Evolutionary conservation across 1,139 yeast species (phyloP).

Genomic region (Nakaseomyces sp.): DNA sequence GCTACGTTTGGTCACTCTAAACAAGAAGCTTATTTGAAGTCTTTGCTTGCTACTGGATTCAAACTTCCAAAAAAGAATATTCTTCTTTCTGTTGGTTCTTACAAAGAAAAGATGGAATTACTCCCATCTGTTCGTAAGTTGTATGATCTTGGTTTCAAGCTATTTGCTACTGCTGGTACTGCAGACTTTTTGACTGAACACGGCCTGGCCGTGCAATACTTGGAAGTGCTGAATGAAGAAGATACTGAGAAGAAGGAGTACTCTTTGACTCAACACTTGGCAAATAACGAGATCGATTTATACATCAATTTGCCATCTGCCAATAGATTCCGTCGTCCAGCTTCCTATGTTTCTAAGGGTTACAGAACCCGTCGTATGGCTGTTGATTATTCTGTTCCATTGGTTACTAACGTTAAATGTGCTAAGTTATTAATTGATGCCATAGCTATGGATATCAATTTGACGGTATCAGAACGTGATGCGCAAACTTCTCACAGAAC

Average conservation of each 20-base stretch:
- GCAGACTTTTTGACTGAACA: constrained; percentile 97
- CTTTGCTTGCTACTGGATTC: constrained; percentile 92
- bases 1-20: constrained; percentile 95
- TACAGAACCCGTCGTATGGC: constrained; percentile 99
- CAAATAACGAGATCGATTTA: constrained; percentile 90
- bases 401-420: constrained; percentile 94
- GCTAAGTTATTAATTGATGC: constrained; percentile 96
- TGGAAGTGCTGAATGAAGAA: constrained; percentile 73
- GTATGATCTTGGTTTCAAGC: constrained; percentile 73
- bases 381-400: constrained; percentile 94
- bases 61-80: constrained; percentile 91
- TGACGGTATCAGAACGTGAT: constrained; percentile 71
- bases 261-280: constrained; percentile 91
- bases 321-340: constrained; percentile 97
- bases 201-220: constrained; percentile 84
- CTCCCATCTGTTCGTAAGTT: constrained; percentile 80
- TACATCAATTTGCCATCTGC: constrained; percentile 95
- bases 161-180: constrained; percentile 98
- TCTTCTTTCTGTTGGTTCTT: constrained; percentile 92
- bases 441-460: constrained; percentile 54
- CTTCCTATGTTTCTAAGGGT: constrained; percentile 95
- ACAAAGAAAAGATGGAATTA: constrained; percentile 88
- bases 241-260: constrained; percentile 80
- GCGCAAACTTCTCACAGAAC: constrained; percentile 88
- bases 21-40: constrained; percentile 93